Evolutionary conservation across 164 flowering plant species (phyloP).

Genomic region (Stephania cephalantha): DNA sequence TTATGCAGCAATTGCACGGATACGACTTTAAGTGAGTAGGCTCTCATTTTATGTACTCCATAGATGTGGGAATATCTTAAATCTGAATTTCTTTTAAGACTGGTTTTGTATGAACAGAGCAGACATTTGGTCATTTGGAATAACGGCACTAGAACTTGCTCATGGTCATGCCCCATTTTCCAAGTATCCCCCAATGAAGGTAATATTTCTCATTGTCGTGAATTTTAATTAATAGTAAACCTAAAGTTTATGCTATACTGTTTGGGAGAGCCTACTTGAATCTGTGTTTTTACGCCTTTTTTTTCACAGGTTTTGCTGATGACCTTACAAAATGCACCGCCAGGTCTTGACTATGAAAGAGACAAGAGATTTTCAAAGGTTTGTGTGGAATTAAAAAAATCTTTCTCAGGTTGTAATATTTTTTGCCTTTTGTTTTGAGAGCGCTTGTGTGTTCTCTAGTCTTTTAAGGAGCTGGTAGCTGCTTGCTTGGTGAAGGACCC

Average conservation of each 20-base stretch:
- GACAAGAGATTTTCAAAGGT: conserved; percentile 94
- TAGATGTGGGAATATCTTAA: not conserved
- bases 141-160: conserved; percentile 98
- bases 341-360: conserved; percentile 95
- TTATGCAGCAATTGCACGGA: conserved; percentile 95
- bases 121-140: conserved; percentile 98
- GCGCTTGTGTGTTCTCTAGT: conserved; percentile 33
- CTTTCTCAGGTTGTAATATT: not conserved
- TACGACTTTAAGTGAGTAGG: conserved; percentile 90
- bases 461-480: conserved; percentile 87
- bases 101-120: conserved; percentile 58
- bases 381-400: conserved; percentile 8
- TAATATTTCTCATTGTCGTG: conserved; percentile 16
- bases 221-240: not conserved
- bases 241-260: not conserved
- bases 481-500: conserved; percentile 97
- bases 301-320: conserved; percentile 75
- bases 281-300: not conserved
- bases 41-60: not conserved
- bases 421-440: conserved; percentile 12
- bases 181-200: conserved; percentile 99
- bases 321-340: conserved; percentile 99
- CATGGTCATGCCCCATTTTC: conserved; percentile 99
- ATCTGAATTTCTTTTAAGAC: conserved; percentile 8
- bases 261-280: not conserved